Conservation (phyloP, 2,329 filamentous ascomycete genomes). For the Daldinia sp. region DNA sequence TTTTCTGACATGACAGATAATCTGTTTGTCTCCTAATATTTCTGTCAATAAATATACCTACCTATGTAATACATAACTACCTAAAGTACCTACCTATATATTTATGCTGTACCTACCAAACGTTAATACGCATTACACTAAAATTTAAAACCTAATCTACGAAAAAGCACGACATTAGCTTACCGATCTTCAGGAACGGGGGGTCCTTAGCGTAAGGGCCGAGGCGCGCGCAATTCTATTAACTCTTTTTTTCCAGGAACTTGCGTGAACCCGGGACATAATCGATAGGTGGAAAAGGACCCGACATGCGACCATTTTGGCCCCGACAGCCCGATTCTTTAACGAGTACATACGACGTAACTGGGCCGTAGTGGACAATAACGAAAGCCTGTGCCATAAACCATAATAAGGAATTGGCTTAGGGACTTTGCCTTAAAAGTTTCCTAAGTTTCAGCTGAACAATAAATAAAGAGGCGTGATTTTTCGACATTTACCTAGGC, state of each 20-base stretch:
- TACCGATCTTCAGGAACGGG: slow-evolving; percentile 38
- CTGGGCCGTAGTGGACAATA: slow-evolving; percentile 16
- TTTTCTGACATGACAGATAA: slow-evolving; percentile 17
- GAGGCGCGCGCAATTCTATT: slow-evolving; percentile 27
- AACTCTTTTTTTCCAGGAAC: slow-evolving; percentile 7
- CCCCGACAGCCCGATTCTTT: slow-evolving; percentile 20
- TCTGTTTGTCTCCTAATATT: background rate
- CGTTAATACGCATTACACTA: background rate
- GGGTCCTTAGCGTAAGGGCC: slow-evolving; percentile 30
- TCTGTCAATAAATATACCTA: background rate
- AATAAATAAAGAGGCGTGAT: slow-evolving; percentile 34
- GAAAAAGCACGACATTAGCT: slow-evolving; percentile 21
- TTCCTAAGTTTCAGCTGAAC: slow-evolving; percentile 33
- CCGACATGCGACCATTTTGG: slow-evolving; percentile 37
- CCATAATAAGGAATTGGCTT: slow-evolving; percentile 16
- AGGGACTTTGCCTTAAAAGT: slow-evolving; percentile 9
- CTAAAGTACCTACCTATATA: too few relatives aligned
- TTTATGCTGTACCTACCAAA: too few relatives aligned
- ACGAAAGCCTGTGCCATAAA: slow-evolving; percentile 4
- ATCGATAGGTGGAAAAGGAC: slow-evolving; percentile 34
- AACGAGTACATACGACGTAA: slow-evolving; percentile 17
- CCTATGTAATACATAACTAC: too few relatives aligned
- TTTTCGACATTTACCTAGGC: slow-evolving; percentile 13
- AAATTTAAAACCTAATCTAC: slow-evolving; percentile 23
- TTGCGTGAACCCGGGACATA: slow-evolving; percentile 12